Conservation (phyloP, 2,329 filamentous ascomycete species). For the Aaosphaeria arxii region DNA sequence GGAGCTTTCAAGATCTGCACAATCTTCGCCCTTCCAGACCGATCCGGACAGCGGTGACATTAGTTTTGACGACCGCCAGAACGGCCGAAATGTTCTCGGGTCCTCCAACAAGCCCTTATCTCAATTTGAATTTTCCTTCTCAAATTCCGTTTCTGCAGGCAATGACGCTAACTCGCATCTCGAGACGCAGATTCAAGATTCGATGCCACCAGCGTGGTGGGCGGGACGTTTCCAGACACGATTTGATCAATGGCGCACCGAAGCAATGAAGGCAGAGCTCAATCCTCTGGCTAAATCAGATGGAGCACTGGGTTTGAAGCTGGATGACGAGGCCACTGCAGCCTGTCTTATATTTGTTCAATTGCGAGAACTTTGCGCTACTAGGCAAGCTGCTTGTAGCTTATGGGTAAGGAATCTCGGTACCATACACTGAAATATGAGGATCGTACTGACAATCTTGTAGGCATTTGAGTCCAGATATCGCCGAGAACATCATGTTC, state of each 20-base stretch:
- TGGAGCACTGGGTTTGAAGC: no score
- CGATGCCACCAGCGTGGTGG: constrained; percentile 33
- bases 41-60: not conserved
- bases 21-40: not conserved
- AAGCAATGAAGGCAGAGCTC: constrained; percentile 22
- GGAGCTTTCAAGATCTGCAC: not conserved
- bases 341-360: constrained; percentile 28
- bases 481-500: constrained; percentile 25
- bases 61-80: no score
- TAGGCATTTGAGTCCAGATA: constrained; percentile 36
- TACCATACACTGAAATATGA: not conserved
- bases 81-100: no score
- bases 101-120: no score
- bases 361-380: constrained; percentile 25
- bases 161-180: constrained; percentile 9
- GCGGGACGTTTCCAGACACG: constrained; percentile 32
- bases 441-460: not conserved
- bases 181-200: constrained; percentile 26
- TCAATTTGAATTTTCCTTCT: no score
- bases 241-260: constrained; percentile 33
- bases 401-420: constrained; percentile 22
- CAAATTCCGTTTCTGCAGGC: not conserved
- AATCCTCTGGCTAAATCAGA: constrained; percentile 3
- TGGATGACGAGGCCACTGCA: constrained; percentile 5
- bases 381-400: constrained; percentile 28